phyloP scores from a whole-genome alignment of 2,329 filamentous ascomycete species.

The Fonsecaea pugnacius region DNA sequence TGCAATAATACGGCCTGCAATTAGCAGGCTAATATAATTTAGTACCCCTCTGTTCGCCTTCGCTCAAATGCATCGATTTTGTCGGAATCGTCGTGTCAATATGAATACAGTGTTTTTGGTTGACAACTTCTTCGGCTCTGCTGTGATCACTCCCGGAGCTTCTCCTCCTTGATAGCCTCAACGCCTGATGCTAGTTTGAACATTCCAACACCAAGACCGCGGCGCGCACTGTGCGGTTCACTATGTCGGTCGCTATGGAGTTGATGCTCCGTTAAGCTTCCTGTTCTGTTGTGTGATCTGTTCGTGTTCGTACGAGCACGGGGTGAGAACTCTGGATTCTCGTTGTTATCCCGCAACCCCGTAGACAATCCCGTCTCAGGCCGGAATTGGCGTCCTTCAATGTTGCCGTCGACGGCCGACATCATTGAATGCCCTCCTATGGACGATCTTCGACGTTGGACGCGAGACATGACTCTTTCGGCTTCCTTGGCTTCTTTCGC shows the following conservation, averaged over 20 bases:
- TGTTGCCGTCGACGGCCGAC: conserved; percentile 31
- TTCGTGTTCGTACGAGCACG: conserved; percentile 31
- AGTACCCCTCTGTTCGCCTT: conserved; percentile 23
- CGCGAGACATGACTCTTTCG: conserved; percentile 30
- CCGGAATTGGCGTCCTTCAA: conserved; percentile 31
- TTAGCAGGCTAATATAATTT: neutral
- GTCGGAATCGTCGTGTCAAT: conserved; percentile 5
- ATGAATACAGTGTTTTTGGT: neutral
- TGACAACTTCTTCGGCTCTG: neutral
- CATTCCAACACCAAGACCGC: conserved; percentile 24
- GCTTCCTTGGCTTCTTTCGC: conserved; percentile 37
- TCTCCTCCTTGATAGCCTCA: conserved; percentile 27
- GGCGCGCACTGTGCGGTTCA: conserved; percentile 21
- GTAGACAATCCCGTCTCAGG: conserved; percentile 32
- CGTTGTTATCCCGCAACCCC: conserved; percentile 16
- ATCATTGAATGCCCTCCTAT: conserved; percentile 25
- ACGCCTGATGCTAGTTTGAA: conserved; percentile 24
- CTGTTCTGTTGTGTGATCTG: conserved; percentile 17
- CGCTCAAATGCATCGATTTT: conserved; percentile 23
- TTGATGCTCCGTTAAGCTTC: conserved; percentile 20
- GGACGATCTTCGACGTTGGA: conserved; percentile 32
- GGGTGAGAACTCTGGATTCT: neutral
- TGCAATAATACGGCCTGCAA: neutral
- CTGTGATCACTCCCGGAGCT: neutral
- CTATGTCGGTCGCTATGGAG: neutral